Conservation (phyloP, 2,329 filamentous ascomycete genomes). For the Penicillium griseofulvum region DNA sequence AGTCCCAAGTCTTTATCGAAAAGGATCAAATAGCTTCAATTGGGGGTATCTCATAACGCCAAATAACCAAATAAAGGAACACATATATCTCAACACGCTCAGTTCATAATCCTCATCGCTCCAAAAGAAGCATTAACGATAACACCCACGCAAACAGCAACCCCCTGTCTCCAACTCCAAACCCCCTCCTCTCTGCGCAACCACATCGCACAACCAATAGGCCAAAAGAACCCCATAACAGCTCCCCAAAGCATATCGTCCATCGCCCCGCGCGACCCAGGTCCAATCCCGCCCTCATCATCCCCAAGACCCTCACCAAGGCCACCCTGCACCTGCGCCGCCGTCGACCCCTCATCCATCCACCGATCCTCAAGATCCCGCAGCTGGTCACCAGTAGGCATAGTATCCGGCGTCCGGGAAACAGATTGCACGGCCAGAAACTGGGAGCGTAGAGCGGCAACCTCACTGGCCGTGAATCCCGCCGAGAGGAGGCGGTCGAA, state of each 20-base stretch:
- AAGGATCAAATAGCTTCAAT: neutral
- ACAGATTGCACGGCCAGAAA: slow-evolving; percentile 82
- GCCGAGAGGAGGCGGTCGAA: slow-evolving; percentile 82
- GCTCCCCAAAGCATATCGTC: slow-evolving; percentile 88
- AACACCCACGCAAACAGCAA: slow-evolving; percentile 83
- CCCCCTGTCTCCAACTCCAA: slow-evolving; percentile 77
- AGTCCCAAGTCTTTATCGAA: neutral
- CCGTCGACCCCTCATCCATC: slow-evolving; percentile 66
- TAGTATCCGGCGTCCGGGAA: slow-evolving; percentile 80
- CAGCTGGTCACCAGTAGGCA: slow-evolving; percentile 75
- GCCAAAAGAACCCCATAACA: slow-evolving; percentile 92
- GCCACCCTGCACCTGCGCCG: slow-evolving; percentile 40
- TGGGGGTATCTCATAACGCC: slow-evolving; percentile 23
- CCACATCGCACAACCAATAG: slow-evolving; percentile 81
- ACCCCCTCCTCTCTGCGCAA: slow-evolving; percentile 81
- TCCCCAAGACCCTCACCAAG: slow-evolving; percentile 40
- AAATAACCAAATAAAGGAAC: neutral
- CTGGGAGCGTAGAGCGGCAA: slow-evolving; percentile 80
- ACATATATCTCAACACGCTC: slow-evolving; percentile 6
- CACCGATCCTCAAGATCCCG: slow-evolving; percentile 82
- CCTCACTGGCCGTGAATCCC: slow-evolving; percentile 79
- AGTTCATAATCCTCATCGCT: slow-evolving; percentile 59
- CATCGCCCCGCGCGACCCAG: slow-evolving; percentile 55
- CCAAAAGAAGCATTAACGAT: slow-evolving; percentile 76
- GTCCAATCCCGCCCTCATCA: slow-evolving; percentile 44